Percentiles rank a stretch among this genome's conserved stretches.
Evolutionary conservation across 108 stramenopile genomes (phyloP).

Genomic region (Cylindrotheca fusiformis): DNA sequence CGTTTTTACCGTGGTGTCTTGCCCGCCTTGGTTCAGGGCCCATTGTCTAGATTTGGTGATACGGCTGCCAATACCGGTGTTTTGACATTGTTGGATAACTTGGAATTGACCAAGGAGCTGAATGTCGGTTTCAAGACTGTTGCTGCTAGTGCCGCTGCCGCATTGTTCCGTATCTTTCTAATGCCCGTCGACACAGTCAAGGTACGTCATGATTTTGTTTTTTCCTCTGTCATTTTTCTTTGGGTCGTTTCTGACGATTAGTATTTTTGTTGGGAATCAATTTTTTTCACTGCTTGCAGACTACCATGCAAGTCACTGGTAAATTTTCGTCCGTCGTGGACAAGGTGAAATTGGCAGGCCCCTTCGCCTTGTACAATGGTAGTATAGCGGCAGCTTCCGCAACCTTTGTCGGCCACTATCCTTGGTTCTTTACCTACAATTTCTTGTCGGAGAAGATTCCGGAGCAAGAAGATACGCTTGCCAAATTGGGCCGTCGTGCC

Average conservation of each 20-base stretch:
- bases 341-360: slow-evolving; percentile 87
- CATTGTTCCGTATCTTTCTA: slow-evolving; percentile 90
- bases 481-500: slow-evolving; percentile 90
- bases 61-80: slow-evolving; percentile 97
- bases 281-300: neutral
- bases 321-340: slow-evolving; percentile 83
- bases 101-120: slow-evolving; percentile 80
- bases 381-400: slow-evolving; percentile 91
- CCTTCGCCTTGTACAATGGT: slow-evolving; percentile 90
- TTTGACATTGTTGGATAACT: slow-evolving; percentile 78
- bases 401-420: slow-evolving; percentile 98
- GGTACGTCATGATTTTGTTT: slow-evolving; percentile 12
- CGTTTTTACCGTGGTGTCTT: slow-evolving; percentile 95
- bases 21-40: slow-evolving; percentile 92
- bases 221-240: neutral
- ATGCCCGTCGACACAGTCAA: slow-evolving; percentile 92
- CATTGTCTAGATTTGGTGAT: slow-evolving; percentile 95
- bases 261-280: neutral
- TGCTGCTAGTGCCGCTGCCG: slow-evolving; percentile 82
- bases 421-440: slow-evolving; percentile 97
- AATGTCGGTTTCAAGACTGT: slow-evolving; percentile 91
- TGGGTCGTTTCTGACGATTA: neutral
- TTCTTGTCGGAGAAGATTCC: slow-evolving; percentile 89
- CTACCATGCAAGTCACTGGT: slow-evolving; percentile 97
- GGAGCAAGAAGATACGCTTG: slow-evolving; percentile 82